Base-by-base conservation (phyloP, 257 asterid species). In the Solanum chmielewskii region DNA sequence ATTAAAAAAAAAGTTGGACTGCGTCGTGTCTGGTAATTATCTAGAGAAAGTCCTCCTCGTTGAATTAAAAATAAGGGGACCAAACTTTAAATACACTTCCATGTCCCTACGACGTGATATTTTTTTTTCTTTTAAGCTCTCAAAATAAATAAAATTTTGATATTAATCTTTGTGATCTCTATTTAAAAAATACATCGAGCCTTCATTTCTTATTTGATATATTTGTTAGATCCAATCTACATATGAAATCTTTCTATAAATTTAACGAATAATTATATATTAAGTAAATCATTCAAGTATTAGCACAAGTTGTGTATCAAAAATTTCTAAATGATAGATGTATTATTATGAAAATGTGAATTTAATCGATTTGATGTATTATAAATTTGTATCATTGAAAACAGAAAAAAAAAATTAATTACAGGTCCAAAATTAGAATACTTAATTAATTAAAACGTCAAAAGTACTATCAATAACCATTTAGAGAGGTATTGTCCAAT, bases 231-330 rank as follows among this genome's bases (percentile, higher is more conserved):
- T 69, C 18, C 41, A 69, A 70, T 70, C 13, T 31, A 35, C 6
- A 0, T 3, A 16, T 3, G n/a, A 31, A 52, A 6, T 7, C 3
- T 33, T 69, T 70, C 10, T 23, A 70, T 3, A 70, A 15, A 70
- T 31, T 70, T 33, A 16, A 70, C 2, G 42, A 70, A 16, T 16
- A 16, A 70, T 70, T 15, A 16, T 3, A 4, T 33, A 9, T 6
- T 16, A 70, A 16, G 23, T 16, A 70, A 70, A 33, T 16, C 3
- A 70, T 70, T 33, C 4, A 16, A 7, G n/a, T 0, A 12, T 45
- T 45, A 11, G 39, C 5, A 45, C 0, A 11, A 11, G 16, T 5
- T 4, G 0, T 2, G 15, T 45, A 45, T 4, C 0, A 6, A 45
- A 0, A 1, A 45, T 4, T 45, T 45, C 0, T 0, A 45, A 4